Evolutionary conservation across 2,329 filamentous ascomycete species (phyloP), one percentile per base, ranked within the genome.

Genomic region (Pseudogymnoascus sp.): DNA sequence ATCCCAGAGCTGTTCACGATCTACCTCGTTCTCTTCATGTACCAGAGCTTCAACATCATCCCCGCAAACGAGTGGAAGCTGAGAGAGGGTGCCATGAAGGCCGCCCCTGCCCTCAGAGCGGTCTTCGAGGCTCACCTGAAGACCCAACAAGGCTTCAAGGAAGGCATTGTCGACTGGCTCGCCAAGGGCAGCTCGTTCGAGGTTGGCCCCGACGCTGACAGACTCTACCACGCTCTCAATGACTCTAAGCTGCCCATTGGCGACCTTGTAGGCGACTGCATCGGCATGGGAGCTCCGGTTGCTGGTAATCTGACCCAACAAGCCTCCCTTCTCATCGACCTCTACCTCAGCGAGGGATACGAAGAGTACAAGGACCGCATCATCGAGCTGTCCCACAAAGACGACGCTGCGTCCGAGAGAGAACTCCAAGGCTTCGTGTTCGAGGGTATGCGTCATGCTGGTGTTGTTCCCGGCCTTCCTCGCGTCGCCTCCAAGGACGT

Each of bases 361-460:
- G 78, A 80, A 64, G 63, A 76, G 59, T 81, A 81, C 73, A 82
- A 81, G 68, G 72, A 72, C 1, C 79, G 80, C 33, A 80, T 83
- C 63, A 69, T 81, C 21, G 74, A 80, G 67, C 75, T 82, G 16
- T 75, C 80, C 1, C 74, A 80, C 63, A 74, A 73, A 65, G 74
- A 79, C 45, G 72, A 77, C 4, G 70, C 71, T 3, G 71, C 72
- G 1, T 75, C 79, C 2, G 74, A 77, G 61, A 68, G 71, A 33
- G 80, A 82, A 66, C 74, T 82, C 1, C 77, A 80, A 65, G 79
- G 80, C 11, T 83, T 80, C 69, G 79, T 82, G 2, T 81, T 76
- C 65, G 81, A 83, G 68, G 81, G 80, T 43, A 82, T 82, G 78
- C 77, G 80, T 10, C 80, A 81, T 67, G 77, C 78, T 5, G 78